These are phyloP conservation scores for Verticillium dahliae DNA, from an alignment of 2,329 filamentous ascomycete species.

Conservation along the genomic window DNA sequence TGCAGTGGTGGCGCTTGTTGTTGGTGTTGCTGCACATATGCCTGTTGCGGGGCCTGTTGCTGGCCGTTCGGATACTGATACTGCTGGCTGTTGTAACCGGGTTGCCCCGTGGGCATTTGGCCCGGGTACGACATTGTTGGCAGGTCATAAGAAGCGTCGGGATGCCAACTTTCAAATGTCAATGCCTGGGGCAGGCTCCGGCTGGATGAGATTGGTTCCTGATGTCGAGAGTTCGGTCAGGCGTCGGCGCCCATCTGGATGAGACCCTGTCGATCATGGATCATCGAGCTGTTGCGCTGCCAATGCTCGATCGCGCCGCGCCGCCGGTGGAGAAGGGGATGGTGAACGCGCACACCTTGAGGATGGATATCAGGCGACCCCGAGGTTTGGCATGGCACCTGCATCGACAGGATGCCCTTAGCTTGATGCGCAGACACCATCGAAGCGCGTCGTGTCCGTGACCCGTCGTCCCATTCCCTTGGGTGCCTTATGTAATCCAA, in stretches of 20 bases:
- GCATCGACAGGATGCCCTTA: neutral
- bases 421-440: neutral
- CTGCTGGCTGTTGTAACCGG: slow-evolving; percentile 28
- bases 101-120: slow-evolving; percentile 32
- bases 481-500: neutral
- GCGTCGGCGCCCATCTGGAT: neutral
- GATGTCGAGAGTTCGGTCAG: neutral
- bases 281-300: neutral
- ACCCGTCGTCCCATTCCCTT: neutral
- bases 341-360: neutral
- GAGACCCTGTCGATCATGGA: neutral
- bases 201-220: neutral
- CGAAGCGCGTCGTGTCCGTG: neutral
- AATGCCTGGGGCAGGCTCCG: neutral
- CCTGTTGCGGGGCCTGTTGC: slow-evolving; percentile 11
- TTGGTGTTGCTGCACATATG: slow-evolving; percentile 10
- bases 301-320: neutral
- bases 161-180: neutral
- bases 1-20: slow-evolving; percentile 20
- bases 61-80: slow-evolving; percentile 15
- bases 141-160: slow-evolving; percentile 10
- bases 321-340: neutral
- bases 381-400: neutral
- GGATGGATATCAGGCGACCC: neutral
- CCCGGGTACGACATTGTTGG: slow-evolving; percentile 27